Base-by-base conservation (phyloP, 2,329 filamentous ascomycete genomes). In the Pseudogymnoascus sp. region DNA sequence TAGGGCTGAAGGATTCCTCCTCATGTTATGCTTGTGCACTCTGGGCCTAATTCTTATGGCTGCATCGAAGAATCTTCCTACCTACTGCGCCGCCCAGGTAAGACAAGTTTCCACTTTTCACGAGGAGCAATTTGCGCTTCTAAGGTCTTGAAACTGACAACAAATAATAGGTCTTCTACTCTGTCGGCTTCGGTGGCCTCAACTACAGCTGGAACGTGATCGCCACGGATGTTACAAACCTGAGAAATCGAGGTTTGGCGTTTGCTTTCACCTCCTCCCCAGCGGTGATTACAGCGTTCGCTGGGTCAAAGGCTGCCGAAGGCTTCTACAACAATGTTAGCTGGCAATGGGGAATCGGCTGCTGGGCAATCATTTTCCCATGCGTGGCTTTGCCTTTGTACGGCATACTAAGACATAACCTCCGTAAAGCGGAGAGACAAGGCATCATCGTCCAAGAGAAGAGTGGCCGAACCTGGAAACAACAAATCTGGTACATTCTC, bases 271-370 rank as follows among this genome's bases (percentile, higher is more conserved):
- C 82, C 20, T 78, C 79, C 58, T 82, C 86, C 0, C 86, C 87
- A 1, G 87, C 84, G 66, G 79, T 89, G 53, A 78, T 84, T 65
- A 87, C 85, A 2, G 82, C 84, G 3, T 89, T 83, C 74, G 77
- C 84, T 39, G 81, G 84, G 3, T 78, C 83, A 0, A 80, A 77
- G 28, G 79, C 86, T 62, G 79, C 82, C 0, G 75, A 81, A 22
- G 73, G 74, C 1, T 81, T 87, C 62, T 75, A 84, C 59, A 68
- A 76, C 0, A 73, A 80, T 3, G 73, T 78, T 6, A 83, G 78
- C 58, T 89, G 83, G 81, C 78, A 84, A 47, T 89, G 86, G 86
- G 85, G 79, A 1, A 88, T 86, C 67, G 86, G 84, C 50, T 77
- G 79, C 67, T 89, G 87, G 72, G 77, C 81, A 57, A 83, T 90